Percentiles rank a stretch among this genome's conserved stretches.
Conservation (phyloP, 257 asterid genomes). For the Solanum habrochaites region DNA sequence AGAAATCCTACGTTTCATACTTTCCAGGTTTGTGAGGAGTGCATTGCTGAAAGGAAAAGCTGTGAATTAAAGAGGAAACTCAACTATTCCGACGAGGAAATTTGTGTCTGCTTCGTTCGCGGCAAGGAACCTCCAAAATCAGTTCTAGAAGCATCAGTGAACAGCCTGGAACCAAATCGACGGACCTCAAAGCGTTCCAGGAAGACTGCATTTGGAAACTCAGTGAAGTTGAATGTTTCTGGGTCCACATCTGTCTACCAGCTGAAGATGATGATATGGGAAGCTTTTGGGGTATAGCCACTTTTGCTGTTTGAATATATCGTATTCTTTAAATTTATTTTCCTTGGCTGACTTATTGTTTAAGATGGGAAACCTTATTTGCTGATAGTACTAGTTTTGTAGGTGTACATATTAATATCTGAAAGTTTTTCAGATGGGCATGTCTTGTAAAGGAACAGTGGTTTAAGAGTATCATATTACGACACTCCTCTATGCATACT, state of each 20-base stretch:
- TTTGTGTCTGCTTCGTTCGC: constrained; percentile 65
- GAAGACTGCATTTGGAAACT: constrained; percentile 75
- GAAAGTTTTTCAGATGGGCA: not conserved
- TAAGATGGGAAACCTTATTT: not conserved
- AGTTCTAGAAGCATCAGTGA: constrained; percentile 71
- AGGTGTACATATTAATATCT: not conserved
- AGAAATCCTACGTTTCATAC: not conserved
- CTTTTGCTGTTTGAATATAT: not conserved
- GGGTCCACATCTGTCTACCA: constrained; percentile 82
- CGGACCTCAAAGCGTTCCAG: constrained; percentile 91
- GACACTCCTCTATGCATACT: not conserved
- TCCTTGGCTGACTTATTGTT: not conserved
- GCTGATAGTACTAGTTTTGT: not conserved
- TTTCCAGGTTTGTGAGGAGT: constrained; percentile 84
- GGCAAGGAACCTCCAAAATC: constrained; percentile 98
- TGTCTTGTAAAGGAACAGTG: not conserved
- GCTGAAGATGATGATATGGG: constrained; percentile 99
- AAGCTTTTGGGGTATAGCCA: constrained; percentile 82
- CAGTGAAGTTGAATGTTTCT: constrained; percentile 72
- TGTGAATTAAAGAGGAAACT: constrained; percentile 85
- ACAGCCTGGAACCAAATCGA: constrained; percentile 55
- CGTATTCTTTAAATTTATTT: not conserved
- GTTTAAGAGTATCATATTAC: not conserved
- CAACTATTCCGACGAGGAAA: constrained; percentile 71
- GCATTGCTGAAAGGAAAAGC: constrained; percentile 90